Evolutionary conservation across 106 monocot genomes (phyloP).

Genomic region (Narthecium ossifragum): DNA sequence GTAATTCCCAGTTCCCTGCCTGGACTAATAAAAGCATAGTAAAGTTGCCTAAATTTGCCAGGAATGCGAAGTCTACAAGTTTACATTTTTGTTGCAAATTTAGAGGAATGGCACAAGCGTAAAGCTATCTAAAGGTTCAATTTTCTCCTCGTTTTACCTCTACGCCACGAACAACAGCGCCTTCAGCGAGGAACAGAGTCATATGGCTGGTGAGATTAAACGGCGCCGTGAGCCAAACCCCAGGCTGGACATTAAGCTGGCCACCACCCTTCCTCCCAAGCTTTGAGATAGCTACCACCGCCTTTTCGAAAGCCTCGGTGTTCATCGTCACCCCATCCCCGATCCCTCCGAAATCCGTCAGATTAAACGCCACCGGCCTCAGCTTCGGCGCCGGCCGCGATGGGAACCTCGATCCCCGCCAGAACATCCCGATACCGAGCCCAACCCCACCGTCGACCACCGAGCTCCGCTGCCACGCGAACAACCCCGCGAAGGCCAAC

Average conservation of each 20-base stretch:
- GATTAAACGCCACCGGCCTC: constrained; percentile 24
- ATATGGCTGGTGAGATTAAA: constrained; percentile 78
- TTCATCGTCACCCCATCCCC: constrained; percentile 39
- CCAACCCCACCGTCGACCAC: constrained; percentile 5
- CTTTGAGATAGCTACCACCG: constrained; percentile 37
- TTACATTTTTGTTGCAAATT: too few species aligned
- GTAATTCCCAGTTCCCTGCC: too few species aligned
- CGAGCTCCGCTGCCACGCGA: constrained; percentile 43
- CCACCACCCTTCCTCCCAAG: constrained; percentile 41
- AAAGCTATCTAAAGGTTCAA: neutral
- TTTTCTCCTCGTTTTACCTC: constrained; percentile 26
- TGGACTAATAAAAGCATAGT: too few species aligned
- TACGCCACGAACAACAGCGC: constrained; percentile 50
- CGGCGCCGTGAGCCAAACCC: constrained; percentile 63
- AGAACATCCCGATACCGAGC: constrained; percentile 22
- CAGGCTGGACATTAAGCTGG: constrained; percentile 56
- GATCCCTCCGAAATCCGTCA: constrained; percentile 38
- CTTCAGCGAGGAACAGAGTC: constrained; percentile 74
- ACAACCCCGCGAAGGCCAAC: constrained; percentile 28
- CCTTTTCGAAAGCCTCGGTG: constrained; percentile 52
- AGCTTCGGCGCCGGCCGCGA: constrained; percentile 12
- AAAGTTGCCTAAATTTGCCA: too few species aligned
- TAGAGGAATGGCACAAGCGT: neutral
- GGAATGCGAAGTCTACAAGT: too few species aligned
- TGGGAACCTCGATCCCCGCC: neutral